These are phyloP conservation scores for Rhynchospora pubera DNA, from an alignment of 176 grass and related monocot genomes.

Conservation along the genomic window DNA sequence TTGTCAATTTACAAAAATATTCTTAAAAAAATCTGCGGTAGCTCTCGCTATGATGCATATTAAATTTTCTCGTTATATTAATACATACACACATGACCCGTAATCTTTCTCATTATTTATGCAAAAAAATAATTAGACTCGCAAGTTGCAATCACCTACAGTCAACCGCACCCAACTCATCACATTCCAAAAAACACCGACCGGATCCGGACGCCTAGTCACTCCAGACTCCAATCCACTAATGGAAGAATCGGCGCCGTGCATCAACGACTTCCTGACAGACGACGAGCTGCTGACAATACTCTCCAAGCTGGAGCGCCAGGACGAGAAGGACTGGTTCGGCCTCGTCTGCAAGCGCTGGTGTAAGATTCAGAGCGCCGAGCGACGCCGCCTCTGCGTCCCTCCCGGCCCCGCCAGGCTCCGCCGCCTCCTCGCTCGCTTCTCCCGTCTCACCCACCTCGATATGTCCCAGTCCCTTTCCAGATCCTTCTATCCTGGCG, in stretches of 20 bases:
- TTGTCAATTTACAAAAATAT: no score
- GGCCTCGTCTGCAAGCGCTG: slow-evolving; percentile 79
- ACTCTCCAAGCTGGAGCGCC: slow-evolving; percentile 35
- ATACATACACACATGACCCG: no score
- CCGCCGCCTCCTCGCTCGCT: slow-evolving; percentile 51
- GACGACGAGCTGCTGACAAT: slow-evolving; percentile 73
- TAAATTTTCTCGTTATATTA: no score
- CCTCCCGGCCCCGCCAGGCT: slow-evolving; percentile 69
- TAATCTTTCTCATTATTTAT: no score
- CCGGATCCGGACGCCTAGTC: no score
- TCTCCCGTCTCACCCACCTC: slow-evolving; percentile 35
- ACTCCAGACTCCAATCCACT: not conserved
- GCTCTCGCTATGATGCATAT: no score
- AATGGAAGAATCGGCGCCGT: slow-evolving; percentile 28
- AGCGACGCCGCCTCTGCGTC: slow-evolving; percentile 49
- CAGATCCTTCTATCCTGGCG: slow-evolving; percentile 66
- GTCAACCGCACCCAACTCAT: no score
- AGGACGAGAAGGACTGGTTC: slow-evolving; percentile 63
- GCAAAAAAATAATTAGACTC: no score
- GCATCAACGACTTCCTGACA: slow-evolving; percentile 62
- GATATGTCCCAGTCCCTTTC: slow-evolving; percentile 50
- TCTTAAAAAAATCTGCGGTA: no score
- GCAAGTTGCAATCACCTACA: no score
- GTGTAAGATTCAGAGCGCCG: slow-evolving; percentile 76
- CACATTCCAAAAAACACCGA: no score